Evolutionary conservation across 2,329 filamentous ascomycete genomes (phyloP), one percentile per base, ranked within the genome.

Genomic region (Beauveria scarabaeidicola): DNA sequence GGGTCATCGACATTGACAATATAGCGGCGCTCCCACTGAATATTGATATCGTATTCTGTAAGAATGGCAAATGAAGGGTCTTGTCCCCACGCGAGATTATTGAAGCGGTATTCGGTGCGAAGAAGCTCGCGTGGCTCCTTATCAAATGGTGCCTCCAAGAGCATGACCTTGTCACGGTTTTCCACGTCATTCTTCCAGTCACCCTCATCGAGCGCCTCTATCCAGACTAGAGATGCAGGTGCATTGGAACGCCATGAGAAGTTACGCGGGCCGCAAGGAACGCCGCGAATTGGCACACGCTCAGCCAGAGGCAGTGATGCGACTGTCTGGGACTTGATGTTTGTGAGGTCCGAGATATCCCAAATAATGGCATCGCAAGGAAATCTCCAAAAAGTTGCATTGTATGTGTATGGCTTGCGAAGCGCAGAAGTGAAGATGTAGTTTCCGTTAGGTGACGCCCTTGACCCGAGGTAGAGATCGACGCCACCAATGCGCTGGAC

Each of bases 1-100:
- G 47, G 48, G 19, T 58, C 25, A 15, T 52, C 48, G 13, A 58
- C 48, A 23, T 58, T 58, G 56, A 58, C 56, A 44, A 58, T 58
- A 11, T 36, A 58, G n/a, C 56, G 47, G 17, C 56, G 56, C 27
- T 58, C 48, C 56, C 56, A 52, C 27, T 58, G 47, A 5, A 11
- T 32, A 19, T 58, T 46, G 7, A 58, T 52, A 9, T 58, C 48
- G 7, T 46, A 52, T 38, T 52, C 48, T 9, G 15, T 52, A 1
- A 58, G 19, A 50, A 58, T 52, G n/a, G 56, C 47, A 36, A 58
- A 52, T 8, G 47, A 44, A 13, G 27, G 36, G 11, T 44, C 40
- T 46, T 52, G 17, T 15, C 56, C 56, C 56, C 56, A 58, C 11
- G 25, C 19, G 17, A 58, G 11, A 21, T 8, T 25, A 3, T 5